Percentiles rank a stretch among this genome's conserved stretches.
Conservation (phyloP, 1,284 basidiomycete genomes). For the Ustanciosporium gigantosporum region DNA sequence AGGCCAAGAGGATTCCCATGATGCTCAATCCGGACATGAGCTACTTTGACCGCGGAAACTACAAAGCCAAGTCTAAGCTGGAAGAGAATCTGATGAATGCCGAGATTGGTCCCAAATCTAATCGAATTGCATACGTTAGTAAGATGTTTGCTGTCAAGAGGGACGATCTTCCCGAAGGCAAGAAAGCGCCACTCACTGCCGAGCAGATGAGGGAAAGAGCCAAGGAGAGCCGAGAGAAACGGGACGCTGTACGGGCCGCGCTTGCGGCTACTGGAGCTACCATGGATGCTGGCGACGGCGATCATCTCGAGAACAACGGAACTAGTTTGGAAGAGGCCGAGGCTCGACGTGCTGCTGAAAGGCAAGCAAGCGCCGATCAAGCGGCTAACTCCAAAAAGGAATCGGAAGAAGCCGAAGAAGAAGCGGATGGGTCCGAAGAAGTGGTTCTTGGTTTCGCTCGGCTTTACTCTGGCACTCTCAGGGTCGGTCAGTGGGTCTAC, state of each 20-base stretch:
- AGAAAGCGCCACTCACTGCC: slow-evolving; percentile 68
- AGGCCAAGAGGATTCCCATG: slow-evolving; percentile 81
- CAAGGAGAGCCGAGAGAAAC: slow-evolving; percentile 47
- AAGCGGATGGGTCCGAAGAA: slow-evolving; percentile 38
- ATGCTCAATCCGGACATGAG: slow-evolving; percentile 83
- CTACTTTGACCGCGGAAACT: slow-evolving; percentile 63
- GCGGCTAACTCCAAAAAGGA: slow-evolving; percentile 22
- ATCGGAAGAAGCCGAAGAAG: slow-evolving; percentile 7
- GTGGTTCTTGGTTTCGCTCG: slow-evolving; percentile 78
- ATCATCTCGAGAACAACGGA: slow-evolving; percentile 41
- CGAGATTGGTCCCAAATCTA: slow-evolving; percentile 35
- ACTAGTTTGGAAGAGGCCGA: slow-evolving; percentile 37
- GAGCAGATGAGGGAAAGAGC: slow-evolving; percentile 82
- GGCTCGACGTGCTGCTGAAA: slow-evolving; percentile 26
- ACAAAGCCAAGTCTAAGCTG: slow-evolving; percentile 61
- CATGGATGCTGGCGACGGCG: slow-evolving; percentile 8
- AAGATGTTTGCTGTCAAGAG: slow-evolving; percentile 94
- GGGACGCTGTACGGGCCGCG: slow-evolving; percentile 39
- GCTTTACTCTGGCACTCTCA: slow-evolving; percentile 85
- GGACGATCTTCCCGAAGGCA: slow-evolving; percentile 79
- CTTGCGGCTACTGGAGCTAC: slow-evolving; percentile 58
- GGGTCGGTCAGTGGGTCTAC: slow-evolving; percentile 68
- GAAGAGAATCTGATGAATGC: slow-evolving; percentile 76
- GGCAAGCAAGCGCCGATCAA: slow-evolving; percentile 59
- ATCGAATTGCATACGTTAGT: slow-evolving; percentile 76